phyloP scores from a whole-genome alignment of 1,284 basidiomycete species.

The Clitocybe nebularis region DNA sequence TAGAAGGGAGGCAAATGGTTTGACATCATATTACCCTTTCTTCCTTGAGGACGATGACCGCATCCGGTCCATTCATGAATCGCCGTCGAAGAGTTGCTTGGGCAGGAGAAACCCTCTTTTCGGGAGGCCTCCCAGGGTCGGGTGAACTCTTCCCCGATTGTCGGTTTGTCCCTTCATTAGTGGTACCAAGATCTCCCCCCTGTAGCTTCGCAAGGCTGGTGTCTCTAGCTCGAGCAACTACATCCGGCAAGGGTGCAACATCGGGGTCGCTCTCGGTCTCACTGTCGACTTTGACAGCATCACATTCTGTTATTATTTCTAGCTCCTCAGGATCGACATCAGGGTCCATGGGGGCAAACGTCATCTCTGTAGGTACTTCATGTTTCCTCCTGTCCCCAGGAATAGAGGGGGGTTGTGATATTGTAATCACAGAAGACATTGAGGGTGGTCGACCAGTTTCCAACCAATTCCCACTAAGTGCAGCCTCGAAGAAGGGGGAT shows the following conservation, averaged over 20 bases:
- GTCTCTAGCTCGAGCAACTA: conserved; percentile 33
- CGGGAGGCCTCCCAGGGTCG: conserved; percentile 10
- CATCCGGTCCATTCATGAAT: conserved; percentile 54
- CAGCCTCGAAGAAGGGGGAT: conserved; percentile 83
- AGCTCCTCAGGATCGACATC: conserved; percentile 45
- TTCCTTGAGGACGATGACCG: conserved; percentile 78
- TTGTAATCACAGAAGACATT: conserved; percentile 77
- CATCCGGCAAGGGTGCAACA: conserved; percentile 16
- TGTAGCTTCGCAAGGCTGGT: conserved; percentile 48
- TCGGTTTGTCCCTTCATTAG: conserved; percentile 8
- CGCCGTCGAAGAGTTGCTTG: conserved; percentile 39
- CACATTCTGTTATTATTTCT: conserved; percentile 34
- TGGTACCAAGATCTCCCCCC: conserved; percentile 12
- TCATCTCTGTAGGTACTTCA: conserved; percentile 48
- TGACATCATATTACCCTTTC: conserved; percentile 66
- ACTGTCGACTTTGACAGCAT: conserved; percentile 21
- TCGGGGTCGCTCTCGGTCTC: conserved; percentile 30
- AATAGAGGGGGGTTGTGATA: conserved; percentile 64
- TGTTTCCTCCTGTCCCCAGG: conserved; percentile 41
- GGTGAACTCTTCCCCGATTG: conserved; percentile 13
- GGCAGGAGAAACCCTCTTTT: conserved; percentile 27
- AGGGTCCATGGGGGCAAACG: conserved; percentile 53
- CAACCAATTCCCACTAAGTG: conserved; percentile 76
- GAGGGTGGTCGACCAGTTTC: conserved; percentile 70
- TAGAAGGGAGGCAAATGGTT: too few species aligned